Conservation (phyloP, 352 stramenopile species). For the Globisporangium cylindrosporum region DNA sequence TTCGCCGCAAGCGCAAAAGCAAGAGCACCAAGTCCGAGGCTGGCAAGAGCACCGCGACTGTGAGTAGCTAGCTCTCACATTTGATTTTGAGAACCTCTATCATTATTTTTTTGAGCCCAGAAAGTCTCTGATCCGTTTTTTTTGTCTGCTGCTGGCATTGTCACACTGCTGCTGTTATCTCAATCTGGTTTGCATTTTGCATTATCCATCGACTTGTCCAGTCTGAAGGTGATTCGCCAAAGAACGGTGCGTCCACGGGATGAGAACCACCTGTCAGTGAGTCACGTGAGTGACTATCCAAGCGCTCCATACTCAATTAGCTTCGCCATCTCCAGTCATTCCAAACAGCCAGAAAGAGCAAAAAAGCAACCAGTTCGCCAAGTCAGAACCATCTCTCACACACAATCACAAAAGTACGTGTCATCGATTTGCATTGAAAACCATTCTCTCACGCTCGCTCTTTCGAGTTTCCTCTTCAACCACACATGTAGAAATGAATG, state of each 20-base stretch:
- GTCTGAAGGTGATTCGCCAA: conserved; percentile 10
- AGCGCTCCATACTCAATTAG: neutral
- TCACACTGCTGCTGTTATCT: neutral
- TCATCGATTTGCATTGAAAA: neutral
- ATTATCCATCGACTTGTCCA: neutral
- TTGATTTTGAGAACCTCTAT: neutral
- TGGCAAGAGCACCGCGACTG: conserved; percentile 13
- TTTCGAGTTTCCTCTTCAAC: neutral
- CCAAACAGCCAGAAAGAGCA: neutral
- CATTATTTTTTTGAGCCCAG: neutral
- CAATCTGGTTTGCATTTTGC: neutral
- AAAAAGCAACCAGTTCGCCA: neutral
- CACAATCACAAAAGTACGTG: neutral
- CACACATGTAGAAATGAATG: neutral
- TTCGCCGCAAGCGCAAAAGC: conserved; percentile 36
- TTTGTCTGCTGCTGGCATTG: neutral
- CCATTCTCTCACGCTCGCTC: neutral
- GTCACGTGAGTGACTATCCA: neutral
- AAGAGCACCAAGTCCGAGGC: conserved; percentile 20
- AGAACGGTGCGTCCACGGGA: neutral
- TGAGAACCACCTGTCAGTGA: neutral
- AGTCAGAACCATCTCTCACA: neutral
- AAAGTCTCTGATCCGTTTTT: neutral
- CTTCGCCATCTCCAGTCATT: neutral
- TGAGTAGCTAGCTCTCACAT: conserved; percentile 3